Conservation (phyloP, 2,329 filamentous ascomycete genomes). For the Pestalotiopsis sp. region DNA sequence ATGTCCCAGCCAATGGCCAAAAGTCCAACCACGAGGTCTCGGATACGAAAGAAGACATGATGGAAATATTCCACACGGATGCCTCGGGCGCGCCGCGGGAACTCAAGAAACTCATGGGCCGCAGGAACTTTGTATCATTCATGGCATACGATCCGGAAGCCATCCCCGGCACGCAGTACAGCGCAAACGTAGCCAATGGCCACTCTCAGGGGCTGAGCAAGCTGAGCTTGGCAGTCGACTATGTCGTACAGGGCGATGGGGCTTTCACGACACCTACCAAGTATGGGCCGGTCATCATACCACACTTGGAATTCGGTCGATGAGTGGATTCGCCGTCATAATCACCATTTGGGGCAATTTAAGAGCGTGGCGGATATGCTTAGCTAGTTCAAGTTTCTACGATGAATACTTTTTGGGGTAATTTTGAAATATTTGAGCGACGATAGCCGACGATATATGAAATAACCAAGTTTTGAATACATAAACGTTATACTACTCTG, state of each 20-base stretch:
- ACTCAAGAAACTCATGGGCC: slow-evolving; percentile 88
- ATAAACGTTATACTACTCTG: too few relatives aligned
- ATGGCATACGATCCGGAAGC: slow-evolving; percentile 93
- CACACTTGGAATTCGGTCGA: slow-evolving; percentile 76
- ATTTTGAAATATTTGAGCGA: too few relatives aligned
- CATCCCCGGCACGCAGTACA: slow-evolving; percentile 42
- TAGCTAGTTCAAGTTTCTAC: neutral
- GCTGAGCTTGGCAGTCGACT: slow-evolving; percentile 90
- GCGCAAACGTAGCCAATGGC: slow-evolving; percentile 28
- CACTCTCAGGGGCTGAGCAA: slow-evolving; percentile 56
- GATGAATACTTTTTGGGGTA: too few relatives aligned
- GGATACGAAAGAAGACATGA: slow-evolving; percentile 99
- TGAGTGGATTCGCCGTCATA: slow-evolving; percentile 31
- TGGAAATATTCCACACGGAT: slow-evolving; percentile 98
- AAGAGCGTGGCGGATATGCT: neutral
- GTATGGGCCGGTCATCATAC: slow-evolving; percentile 95
- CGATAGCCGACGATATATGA: too few relatives aligned
- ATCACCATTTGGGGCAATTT: neutral
- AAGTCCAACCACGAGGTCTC: slow-evolving; percentile 69
- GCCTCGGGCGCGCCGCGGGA: slow-evolving; percentile 82
- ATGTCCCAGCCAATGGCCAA: slow-evolving; percentile 86
- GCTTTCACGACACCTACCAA: slow-evolving; percentile 83
- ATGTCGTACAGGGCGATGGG: slow-evolving; percentile 92
- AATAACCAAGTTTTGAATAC: too few relatives aligned
- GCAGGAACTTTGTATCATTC: slow-evolving; percentile 89